A percentile compares a stretch with the other conserved stretches of the same genome.
These are phyloP conservation scores for Luvunga scandens DNA, from an alignment of 345 rosid species.

Conservation along the genomic window DNA sequence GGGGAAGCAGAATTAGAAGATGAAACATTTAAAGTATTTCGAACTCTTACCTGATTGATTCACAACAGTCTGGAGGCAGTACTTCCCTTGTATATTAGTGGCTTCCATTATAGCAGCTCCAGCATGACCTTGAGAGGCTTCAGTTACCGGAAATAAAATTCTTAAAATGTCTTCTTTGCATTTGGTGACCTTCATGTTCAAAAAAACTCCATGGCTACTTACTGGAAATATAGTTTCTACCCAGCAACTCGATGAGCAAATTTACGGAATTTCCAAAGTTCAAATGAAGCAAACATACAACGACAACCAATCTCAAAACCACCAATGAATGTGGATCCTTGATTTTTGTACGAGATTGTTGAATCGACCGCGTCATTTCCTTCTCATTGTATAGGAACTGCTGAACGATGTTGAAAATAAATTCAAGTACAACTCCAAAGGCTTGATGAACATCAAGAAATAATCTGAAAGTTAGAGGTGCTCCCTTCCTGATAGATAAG, in stretches of 20 bases:
- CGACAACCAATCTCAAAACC: constrained; percentile 33
- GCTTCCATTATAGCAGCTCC: not conserved
- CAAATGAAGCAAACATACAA: constrained; percentile 30
- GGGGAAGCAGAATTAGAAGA: constrained; percentile 1
- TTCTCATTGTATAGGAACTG: constrained; percentile 7
- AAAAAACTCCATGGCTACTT: constrained; percentile 21
- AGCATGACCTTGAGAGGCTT: not conserved
- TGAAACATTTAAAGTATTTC: not conserved
- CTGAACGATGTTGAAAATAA: constrained; percentile 1
- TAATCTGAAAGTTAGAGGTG: not conserved
- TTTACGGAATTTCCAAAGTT: constrained; percentile 25
- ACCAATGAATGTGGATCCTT: constrained; percentile 13
- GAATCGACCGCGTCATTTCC: constrained; percentile 34
- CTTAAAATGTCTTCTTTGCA: constrained; percentile 26
- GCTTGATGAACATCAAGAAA: not conserved
- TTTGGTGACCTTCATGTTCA: constrained; percentile 30
- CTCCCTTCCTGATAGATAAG: constrained; percentile 28
- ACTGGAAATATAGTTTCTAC: constrained; percentile 10
- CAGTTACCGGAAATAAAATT: constrained; percentile 20
- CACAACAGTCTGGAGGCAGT: not conserved
- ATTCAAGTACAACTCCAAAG: not conserved
- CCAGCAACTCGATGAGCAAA: constrained; percentile 20
- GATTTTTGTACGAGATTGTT: not conserved
- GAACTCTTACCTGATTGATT: constrained; percentile 10
- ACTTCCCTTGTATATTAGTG: not conserved